phyloP scores from a whole-genome alignment of 208 protist species.

The Trypanosomatidae sp. region DNA sequence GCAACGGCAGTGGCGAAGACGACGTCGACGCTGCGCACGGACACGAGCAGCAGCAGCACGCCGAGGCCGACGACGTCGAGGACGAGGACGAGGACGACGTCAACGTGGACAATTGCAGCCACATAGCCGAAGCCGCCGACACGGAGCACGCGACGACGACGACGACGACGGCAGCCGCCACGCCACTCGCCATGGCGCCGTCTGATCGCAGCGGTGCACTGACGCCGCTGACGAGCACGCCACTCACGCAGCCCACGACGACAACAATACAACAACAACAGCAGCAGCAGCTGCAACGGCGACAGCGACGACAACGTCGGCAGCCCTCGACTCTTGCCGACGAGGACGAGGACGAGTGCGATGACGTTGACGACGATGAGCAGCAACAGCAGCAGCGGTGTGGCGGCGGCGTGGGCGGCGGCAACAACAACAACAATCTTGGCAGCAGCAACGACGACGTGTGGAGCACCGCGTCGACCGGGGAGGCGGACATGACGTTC shows the following conservation, averaged over 20 bases:
- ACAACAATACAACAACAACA: conserved; percentile 1
- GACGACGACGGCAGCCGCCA: background rate
- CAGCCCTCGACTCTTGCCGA: background rate
- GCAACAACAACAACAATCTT: too few species aligned
- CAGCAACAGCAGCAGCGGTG: background rate
- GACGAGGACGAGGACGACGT: background rate
- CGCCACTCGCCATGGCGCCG: background rate
- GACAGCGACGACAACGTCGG: background rate
- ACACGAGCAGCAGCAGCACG: background rate
- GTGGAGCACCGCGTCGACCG: conserved; percentile 36
- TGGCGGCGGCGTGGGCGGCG: background rate
- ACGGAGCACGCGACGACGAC: background rate
- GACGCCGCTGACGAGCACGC: background rate
- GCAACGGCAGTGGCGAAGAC: too few species aligned
- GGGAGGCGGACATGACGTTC: conserved; percentile 5
- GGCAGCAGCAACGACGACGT: conserved; percentile 27
- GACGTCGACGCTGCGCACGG: too few species aligned
- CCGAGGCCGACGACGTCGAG: background rate
- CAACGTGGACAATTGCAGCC: background rate
- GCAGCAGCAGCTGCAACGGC: background rate
- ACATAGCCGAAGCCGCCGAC: background rate
- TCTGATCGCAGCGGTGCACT: background rate
- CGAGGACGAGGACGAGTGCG: background rate
- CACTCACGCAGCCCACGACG: background rate
- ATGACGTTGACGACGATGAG: conserved; percentile 1